phyloP scores from a whole-genome alignment of 495 filamentous ascomycete genomes.

The Neurospora tetrasperma region DNA sequence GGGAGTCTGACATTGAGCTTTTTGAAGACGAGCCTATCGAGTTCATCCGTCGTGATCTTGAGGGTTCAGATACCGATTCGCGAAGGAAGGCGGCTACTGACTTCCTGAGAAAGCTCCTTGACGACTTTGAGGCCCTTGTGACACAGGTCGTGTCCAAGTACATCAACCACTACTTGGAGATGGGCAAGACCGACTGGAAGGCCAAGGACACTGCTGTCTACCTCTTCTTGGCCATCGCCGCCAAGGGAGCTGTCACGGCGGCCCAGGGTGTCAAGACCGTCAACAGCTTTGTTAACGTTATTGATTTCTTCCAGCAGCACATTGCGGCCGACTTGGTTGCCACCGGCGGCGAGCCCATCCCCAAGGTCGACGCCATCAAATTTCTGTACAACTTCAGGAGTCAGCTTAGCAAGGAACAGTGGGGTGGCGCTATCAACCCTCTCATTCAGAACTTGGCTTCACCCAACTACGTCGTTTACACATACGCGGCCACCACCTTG shows the following conservation, averaged over 20 bases:
- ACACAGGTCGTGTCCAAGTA: slow-evolving; percentile 73
- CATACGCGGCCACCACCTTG: slow-evolving; percentile 88
- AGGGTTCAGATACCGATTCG: slow-evolving; percentile 93
- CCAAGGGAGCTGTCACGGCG: slow-evolving; percentile 76
- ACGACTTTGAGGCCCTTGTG: slow-evolving; percentile 75
- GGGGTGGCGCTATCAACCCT: slow-evolving; percentile 78
- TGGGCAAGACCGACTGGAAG: slow-evolving; percentile 74
- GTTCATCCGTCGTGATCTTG: slow-evolving; percentile 90
- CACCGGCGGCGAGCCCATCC: slow-evolving; percentile 61
- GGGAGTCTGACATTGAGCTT: slow-evolving; percentile 87
- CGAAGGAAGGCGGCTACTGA: slow-evolving; percentile 85
- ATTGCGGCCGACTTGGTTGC: slow-evolving; percentile 73
- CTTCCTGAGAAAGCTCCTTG: slow-evolving; percentile 77
- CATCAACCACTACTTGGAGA: slow-evolving; percentile 65
- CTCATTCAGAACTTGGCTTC: slow-evolving; percentile 83
- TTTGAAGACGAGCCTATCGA: slow-evolving; percentile 99
- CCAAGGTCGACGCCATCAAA: slow-evolving; percentile 96
- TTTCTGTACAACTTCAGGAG: slow-evolving; percentile 93
- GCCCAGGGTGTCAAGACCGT: slow-evolving; percentile 82
- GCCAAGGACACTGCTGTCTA: slow-evolving; percentile 96
- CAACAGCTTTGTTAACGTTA: slow-evolving; percentile 71
- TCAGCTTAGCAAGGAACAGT: slow-evolving; percentile 73
- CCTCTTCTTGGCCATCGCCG: slow-evolving; percentile 86
- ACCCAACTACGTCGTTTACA: slow-evolving; percentile 88
- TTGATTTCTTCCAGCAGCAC: slow-evolving; percentile 86